Base-by-base conservation (phyloP, 2,329 filamentous ascomycete species). In the Penicillium italicum region DNA sequence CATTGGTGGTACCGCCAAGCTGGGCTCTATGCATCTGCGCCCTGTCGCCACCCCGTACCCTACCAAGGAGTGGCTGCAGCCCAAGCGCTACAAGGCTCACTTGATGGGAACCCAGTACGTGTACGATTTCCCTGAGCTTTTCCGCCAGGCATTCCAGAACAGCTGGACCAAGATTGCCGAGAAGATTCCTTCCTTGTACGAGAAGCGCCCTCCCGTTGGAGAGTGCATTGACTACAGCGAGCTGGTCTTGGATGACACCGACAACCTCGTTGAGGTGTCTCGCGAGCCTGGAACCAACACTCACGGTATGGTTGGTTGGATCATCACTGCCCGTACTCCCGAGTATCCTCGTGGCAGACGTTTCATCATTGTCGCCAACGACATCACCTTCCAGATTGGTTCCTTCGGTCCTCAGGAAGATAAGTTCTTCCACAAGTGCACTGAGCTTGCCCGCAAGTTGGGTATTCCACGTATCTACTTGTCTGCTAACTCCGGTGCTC, bases 41-140 rank as follows among this genome's bases (percentile, higher is more conserved):
- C 86, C 92, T 5, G 92, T 97, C 62, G 89, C 86, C 42, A 92
- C 91, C 4, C 91, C 94, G 22, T 99, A 99, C 76, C 88, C 93
- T 36, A 97, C 93, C 71, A 99, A 99, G 86, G 95, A 97, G 77
- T 96, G 92, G 82, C 84, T 99, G 58, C 94, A 99, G 79, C 94
- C 94, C 60, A 97, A 97, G 86, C 87, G 94, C 67, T 97, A 99
- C 86, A 97, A 96, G 87, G 94, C 94, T 65, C 94, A 99, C 74
- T 81, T 97, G 60, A 97, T 99, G 92, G 94, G 94, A 62, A 99
- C 94, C 28, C 94, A 99, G 77, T 99, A 97, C 73, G 94, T 97
- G 52, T 99, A 99, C 74, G 94, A 99, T 77, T 99, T 99, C 88
- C 94, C 94, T 30, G 94, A 99, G 82, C 86, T 99, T 46, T 99